Evolutionary conservation across 2,329 filamentous ascomycete species (phyloP).

Genomic region (Aspergillus transmontanensis): DNA sequence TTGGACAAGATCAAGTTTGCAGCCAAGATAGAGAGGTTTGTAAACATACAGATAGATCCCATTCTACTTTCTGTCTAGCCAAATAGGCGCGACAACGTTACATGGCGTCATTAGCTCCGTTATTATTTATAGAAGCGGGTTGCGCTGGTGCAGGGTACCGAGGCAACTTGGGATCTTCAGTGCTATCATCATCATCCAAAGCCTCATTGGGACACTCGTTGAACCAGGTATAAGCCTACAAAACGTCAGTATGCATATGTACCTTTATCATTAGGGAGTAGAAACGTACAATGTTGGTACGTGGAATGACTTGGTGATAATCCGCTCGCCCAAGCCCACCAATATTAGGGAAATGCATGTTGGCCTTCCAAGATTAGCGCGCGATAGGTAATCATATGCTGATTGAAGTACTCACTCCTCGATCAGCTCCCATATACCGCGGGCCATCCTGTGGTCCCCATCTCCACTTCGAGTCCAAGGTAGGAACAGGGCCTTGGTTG

Average conservation of each 20-base stretch:
- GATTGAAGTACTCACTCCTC: not conserved
- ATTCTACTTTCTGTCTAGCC: not conserved
- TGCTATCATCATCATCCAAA: not conserved
- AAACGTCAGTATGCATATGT: not conserved
- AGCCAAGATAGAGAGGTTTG: too few species aligned
- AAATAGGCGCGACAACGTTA: not conserved
- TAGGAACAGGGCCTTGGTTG: not conserved
- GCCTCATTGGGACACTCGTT: not conserved
- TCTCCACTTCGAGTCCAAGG: not conserved
- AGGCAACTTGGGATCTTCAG: not conserved
- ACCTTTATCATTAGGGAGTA: not conserved
- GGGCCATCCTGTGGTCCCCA: not conserved
- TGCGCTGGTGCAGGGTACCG: not conserved
- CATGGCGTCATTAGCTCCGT: not conserved
- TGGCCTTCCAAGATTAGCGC: not conserved
- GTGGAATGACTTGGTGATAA: conserved; percentile 14
- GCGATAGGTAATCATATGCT: not conserved
- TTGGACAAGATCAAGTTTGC: not conserved
- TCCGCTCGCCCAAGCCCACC: not conserved
- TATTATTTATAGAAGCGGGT: not conserved
- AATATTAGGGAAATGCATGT: not conserved
- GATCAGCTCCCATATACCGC: not conserved
- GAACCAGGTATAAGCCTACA: not conserved
- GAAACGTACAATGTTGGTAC: conserved; percentile 27
- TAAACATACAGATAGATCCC: not conserved